Evolutionary conservation across 192 early-diverging fungal genomes (phyloP), one percentile per base, ranked within the genome.

Genomic region (Pilaira anomala): DNA sequence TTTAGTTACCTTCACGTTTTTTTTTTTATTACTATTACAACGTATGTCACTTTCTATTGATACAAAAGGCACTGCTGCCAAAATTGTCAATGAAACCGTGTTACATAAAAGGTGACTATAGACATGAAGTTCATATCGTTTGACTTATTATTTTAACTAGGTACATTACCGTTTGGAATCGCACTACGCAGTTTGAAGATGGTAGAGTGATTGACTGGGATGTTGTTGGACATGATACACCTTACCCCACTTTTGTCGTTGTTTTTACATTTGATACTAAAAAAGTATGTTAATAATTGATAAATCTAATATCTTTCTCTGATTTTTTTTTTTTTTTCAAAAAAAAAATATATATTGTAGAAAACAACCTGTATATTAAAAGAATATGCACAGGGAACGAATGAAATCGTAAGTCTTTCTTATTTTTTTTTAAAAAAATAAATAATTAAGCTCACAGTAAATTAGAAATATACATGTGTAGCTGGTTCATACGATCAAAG

Each of bases 351-450:
- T 22, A 33, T 5, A 46, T 26, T 11, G 33, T 59, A 83, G 81
- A 78, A 86, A 73, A 82, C 79, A n/a, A 83, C 83, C 0, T 72
- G 69, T 51, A 40, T 86, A 46, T 58, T 86, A 16, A 73, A 73
- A 55, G 85, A 86, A 48, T 86, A 79, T 68, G 63, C 63, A n/a
- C 85, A 86, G 66, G 85, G 84, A 21, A 71, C 81, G 12, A 83
- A 86, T 61, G 72, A 79, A 51, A 51, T 83, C 52, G 72, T 84
- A 77, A 63, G 56, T 44, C 22, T n/a, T n/a, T n/a, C n/a, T 9
- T 44, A 25, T 36, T 16, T 26, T 46, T 7, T 39, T 14, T 24
- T 1, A 39, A 7, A 11, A 54, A 14, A 24, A 24, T n/a, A 2
- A 3, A 50, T 24, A 30, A 1, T 18, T 40, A 18, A 11, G 18